Percentiles rank a stretch among this genome's conserved stretches.
Conservation (phyloP, 768 basidiomycete genomes). For the Leccinellum luteum region DNA sequence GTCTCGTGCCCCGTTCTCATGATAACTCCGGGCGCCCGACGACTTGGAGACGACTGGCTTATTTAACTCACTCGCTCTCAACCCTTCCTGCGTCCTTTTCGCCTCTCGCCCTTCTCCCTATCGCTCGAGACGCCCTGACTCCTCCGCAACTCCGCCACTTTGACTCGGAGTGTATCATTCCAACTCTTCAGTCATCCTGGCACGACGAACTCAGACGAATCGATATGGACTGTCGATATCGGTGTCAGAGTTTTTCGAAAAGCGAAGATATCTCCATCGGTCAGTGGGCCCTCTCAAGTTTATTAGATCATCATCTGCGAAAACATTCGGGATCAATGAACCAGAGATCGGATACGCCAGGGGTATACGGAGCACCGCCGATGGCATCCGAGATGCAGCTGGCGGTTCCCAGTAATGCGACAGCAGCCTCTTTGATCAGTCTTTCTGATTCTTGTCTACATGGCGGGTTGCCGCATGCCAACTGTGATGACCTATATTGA, state of each 20-base stretch:
- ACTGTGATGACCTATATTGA: not conserved
- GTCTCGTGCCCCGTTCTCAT: not conserved
- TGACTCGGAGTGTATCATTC: not conserved
- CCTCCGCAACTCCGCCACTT: not conserved
- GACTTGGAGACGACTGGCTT: not conserved
- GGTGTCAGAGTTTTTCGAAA: not conserved
- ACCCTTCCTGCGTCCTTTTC: not conserved
- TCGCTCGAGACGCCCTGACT: too few species aligned
- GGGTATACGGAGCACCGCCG: not conserved
- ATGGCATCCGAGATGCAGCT: not conserved
- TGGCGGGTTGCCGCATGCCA: too few species aligned
- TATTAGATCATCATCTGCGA: not conserved
- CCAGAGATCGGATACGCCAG: not conserved
- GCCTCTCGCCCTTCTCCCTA: not conserved
- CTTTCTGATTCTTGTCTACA: not conserved
- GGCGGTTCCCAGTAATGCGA: not conserved
- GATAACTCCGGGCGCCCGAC: not conserved
- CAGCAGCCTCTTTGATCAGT: not conserved
- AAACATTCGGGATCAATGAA: not conserved
- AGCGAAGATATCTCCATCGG: not conserved
- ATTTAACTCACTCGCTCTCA: not conserved
- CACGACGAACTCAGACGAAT: not conserved
- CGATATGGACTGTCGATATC: not conserved
- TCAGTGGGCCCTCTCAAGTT: not conserved
- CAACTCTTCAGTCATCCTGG: not conserved